Base-by-base conservation (phyloP, 192 early-diverging fungal species). In the Coemansia sp. region DNA sequence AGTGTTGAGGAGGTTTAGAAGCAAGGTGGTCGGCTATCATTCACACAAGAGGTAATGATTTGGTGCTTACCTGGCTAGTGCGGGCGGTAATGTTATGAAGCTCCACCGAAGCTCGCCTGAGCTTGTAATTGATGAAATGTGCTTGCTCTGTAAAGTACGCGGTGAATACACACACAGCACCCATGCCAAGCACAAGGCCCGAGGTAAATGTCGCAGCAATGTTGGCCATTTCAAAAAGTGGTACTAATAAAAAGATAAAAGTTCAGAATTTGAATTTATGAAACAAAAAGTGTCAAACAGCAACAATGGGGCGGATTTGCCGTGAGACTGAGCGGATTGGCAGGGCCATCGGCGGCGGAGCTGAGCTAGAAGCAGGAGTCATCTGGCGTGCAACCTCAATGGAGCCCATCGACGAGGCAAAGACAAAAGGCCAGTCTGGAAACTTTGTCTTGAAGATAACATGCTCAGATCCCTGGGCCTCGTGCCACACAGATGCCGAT, bases 401-500 rank as follows among this genome's bases (percentile, higher is more conserved):
- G 8, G 66, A 5, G 6, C 65, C 54, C 62, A 66, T 66, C 7
- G 71, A 66, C 8, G 71, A 59, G 2, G 66, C 60, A 70, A 79
- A 79, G 9, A 79, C 67, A 64, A 70, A 79, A 14, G 78, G 78
- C 78, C 78, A 81, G 60, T 81, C 78, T 5, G 78, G 56, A 19
- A 81, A 81, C 48, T 81, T 81, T 40, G 78, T 81, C 40, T 75
- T 74, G 46, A 81, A 81, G 15, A 81, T 65, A 48, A 81, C 63
- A 28, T 81, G 78, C 51, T 81, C 78, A 49, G 64, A 75, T 10
- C 78, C 78, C 19, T 74, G 73, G 2, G 75, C 21, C 48, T 81
- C 78, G 20, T 68, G 68, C 78, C 78, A 81, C 9, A 81, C 73
- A 2, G 72, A 61, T 15, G 71, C 71, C 10, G 76, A 73, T 38